These are phyloP conservation scores for Pestalotiopsis sp. DNA, from an alignment of 2,329 filamentous ascomycete genomes.

Conservation along the genomic window DNA sequence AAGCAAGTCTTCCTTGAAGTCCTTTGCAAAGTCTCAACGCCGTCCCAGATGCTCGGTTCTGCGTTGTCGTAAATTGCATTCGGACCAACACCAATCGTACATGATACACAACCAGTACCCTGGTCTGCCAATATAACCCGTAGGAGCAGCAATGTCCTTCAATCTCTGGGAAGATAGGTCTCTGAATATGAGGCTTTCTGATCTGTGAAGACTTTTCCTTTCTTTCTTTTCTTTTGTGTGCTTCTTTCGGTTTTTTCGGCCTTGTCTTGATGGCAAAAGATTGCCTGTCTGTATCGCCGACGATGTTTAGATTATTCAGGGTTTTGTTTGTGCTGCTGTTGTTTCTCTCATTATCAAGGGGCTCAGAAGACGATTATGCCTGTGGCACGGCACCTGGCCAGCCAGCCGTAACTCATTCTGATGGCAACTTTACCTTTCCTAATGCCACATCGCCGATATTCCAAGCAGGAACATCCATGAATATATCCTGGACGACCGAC, in stretches of 20 bases:
- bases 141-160: too few species aligned
- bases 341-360: background rate
- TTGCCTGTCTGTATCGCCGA: background rate
- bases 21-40: too few species aligned
- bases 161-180: too few species aligned
- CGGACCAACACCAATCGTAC: background rate
- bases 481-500: conserved; percentile 7
- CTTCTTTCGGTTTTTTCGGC: background rate
- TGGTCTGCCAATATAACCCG: background rate
- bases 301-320: background rate
- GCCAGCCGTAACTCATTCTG: background rate
- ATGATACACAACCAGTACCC: background rate
- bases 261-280: background rate
- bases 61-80: too few species aligned
- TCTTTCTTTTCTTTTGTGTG: too few species aligned
- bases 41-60: too few species aligned
- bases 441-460: background rate
- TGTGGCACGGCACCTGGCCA: conserved; percentile 4
- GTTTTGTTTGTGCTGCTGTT: background rate
- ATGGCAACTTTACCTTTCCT: conserved; percentile 9
- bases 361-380: background rate
- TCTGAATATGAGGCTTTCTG: too few species aligned
- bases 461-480: conserved; percentile 5
- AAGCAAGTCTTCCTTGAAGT: too few species aligned
- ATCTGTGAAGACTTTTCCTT: too few species aligned